Conservation (phyloP, 768 basidiomycete species). For the Boletus rufocinnamomeus region DNA sequence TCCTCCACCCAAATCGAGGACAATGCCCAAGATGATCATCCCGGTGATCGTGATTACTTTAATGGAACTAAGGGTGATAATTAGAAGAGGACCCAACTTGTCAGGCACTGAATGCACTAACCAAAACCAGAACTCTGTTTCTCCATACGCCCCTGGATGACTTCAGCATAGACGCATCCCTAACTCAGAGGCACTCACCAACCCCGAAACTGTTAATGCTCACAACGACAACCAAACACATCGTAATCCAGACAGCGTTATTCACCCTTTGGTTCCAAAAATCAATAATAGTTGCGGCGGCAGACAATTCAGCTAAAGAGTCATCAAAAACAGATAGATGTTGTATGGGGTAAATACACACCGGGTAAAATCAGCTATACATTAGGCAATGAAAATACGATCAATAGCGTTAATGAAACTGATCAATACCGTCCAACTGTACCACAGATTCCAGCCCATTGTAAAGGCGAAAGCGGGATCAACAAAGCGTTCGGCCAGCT, state of each 20-base stretch:
- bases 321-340: no score
- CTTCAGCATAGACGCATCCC: background rate
- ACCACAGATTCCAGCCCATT: slow-evolving; percentile 42
- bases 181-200: slow-evolving; percentile 20
- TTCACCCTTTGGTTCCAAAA: slow-evolving; percentile 43
- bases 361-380: no score
- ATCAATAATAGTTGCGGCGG: slow-evolving; percentile 50
- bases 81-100: background rate
- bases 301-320: slow-evolving; percentile 48
- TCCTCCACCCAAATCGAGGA: slow-evolving; percentile 54
- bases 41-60: slow-evolving; percentile 50
- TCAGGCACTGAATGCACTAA: slow-evolving; percentile 1
- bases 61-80: slow-evolving; percentile 40
- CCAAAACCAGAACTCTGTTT: slow-evolving; percentile 49
- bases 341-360: no score
- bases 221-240: slow-evolving; percentile 50
- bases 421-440: slow-evolving; percentile 34
- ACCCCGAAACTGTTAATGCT: slow-evolving; percentile 42
- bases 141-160: slow-evolving; percentile 38
- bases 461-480: slow-evolving; percentile 44
- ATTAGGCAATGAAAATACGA: background rate
- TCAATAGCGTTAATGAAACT: slow-evolving; percentile 14
- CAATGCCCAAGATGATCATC: slow-evolving; percentile 44
- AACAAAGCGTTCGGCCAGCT: slow-evolving; percentile 47
- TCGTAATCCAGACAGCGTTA: slow-evolving; percentile 51